Conservation (phyloP, 805 yeast species). For the Candida bentonensis region DNA sequence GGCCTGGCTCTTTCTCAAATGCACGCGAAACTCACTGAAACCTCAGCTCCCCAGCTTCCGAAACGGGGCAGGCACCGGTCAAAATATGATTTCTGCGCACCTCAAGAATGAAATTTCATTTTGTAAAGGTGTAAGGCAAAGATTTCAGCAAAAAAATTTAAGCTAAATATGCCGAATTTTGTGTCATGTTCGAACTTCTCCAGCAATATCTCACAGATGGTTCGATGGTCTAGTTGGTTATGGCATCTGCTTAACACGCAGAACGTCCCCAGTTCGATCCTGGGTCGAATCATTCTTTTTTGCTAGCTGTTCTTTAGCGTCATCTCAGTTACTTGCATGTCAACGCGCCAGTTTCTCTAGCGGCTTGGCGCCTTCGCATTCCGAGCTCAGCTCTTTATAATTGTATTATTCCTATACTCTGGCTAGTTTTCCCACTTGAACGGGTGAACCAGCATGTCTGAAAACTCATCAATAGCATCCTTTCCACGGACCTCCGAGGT, state of each 20-base stretch:
- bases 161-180: too few relatives aligned
- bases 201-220: conserved; percentile 25
- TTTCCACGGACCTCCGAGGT: conserved; percentile 93
- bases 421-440: conserved; percentile 52
- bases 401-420: too few relatives aligned
- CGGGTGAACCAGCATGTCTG: conserved; percentile 65
- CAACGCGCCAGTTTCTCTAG: too few relatives aligned
- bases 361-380: background rate
- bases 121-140: too few relatives aligned
- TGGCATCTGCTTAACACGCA: conserved; percentile 99
- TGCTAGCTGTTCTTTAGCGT: background rate
- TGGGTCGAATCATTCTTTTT: conserved; percentile 84
- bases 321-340: background rate
- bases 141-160: too few relatives aligned
- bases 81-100: too few relatives aligned
- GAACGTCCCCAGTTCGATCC: conserved; percentile 99
- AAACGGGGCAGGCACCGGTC: too few relatives aligned
- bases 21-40: too few relatives aligned
- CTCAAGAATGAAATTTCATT: too few relatives aligned
- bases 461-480: conserved; percentile 69
- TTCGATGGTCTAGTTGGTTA: conserved; percentile 99
- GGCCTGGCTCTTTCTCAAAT: too few relatives aligned
- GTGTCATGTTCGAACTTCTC: background rate
- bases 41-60: too few relatives aligned
- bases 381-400: too few relatives aligned